These are phyloP conservation scores for Turnera subulata DNA, from an alignment of 345 rosid genomes.

Conservation along the genomic window DNA sequence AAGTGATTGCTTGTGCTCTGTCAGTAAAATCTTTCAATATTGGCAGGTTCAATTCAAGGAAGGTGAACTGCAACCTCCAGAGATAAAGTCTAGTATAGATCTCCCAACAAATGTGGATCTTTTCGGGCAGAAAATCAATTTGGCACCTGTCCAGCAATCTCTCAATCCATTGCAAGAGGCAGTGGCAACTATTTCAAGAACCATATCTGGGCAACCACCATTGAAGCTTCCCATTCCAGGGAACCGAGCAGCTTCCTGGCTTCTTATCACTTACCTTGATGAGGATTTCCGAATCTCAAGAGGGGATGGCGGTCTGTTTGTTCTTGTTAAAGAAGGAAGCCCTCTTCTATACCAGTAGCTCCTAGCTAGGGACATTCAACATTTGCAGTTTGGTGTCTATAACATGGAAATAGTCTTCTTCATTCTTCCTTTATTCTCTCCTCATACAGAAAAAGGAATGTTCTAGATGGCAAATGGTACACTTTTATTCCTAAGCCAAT, in stretches of 20 bases:
- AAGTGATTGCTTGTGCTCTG: too few relatives aligned
- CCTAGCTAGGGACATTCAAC: constrained; percentile 24
- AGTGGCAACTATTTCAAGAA: constrained; percentile 58
- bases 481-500: too few relatives aligned
- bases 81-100: constrained; percentile 65
- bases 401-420: too few relatives aligned
- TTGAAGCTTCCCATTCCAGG: constrained; percentile 85
- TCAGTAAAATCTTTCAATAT: constrained; percentile 6
- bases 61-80: constrained; percentile 77
- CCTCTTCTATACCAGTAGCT: constrained; percentile 63
- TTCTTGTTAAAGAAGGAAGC: constrained; percentile 85
- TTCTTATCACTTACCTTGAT: constrained; percentile 82
- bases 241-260: constrained; percentile 65
- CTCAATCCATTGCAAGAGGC: constrained; percentile 71
- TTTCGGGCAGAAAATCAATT: constrained; percentile 73
- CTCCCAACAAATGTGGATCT: constrained; percentile 60
- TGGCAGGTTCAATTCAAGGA: constrained; percentile 83
- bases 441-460: too few relatives aligned
- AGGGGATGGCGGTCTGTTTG: constrained; percentile 95
- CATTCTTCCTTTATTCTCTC: too few relatives aligned
- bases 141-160: constrained; percentile 67
- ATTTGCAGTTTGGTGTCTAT: too few relatives aligned
- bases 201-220: constrained; percentile 77
- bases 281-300: constrained; percentile 82
- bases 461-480: too few relatives aligned